Evolutionary conservation across 2,329 filamentous ascomycete species (phyloP).

Genomic region (Hypomyces perniciosus): DNA sequence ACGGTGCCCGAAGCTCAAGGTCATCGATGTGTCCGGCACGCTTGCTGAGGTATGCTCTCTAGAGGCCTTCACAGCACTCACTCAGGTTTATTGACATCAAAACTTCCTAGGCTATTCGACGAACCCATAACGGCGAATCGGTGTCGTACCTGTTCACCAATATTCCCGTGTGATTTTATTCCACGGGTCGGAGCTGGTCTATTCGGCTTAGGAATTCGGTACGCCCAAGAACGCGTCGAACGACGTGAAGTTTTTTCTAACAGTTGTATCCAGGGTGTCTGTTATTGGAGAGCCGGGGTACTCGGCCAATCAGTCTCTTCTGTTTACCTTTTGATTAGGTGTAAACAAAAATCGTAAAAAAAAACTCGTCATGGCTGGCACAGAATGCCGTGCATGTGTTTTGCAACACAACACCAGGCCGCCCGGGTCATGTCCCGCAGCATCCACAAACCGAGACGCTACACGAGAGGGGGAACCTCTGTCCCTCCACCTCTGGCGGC

Average conservation of each 20-base stretch:
- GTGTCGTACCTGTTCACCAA: constrained; percentile 66
- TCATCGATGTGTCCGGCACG: constrained; percentile 87
- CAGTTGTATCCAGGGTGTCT: not conserved
- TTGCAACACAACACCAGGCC: not conserved
- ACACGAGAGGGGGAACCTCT: no score
- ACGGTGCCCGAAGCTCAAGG: constrained; percentile 72
- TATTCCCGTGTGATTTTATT: constrained; percentile 42
- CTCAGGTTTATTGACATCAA: constrained; percentile 7
- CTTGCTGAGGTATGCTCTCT: constrained; percentile 48
- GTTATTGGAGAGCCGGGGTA: not conserved
- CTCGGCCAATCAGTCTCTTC: not conserved
- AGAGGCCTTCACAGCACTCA: not conserved
- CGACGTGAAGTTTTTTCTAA: not conserved
- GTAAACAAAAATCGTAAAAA: not conserved
- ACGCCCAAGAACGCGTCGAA: not conserved
- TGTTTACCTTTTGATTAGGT: not conserved
- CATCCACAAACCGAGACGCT: not conserved
- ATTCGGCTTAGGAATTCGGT: constrained; percentile 2
- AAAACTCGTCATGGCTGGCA: not conserved
- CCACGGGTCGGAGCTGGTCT: not conserved
- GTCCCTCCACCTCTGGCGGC: no score
- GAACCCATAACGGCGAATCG: constrained; percentile 61
- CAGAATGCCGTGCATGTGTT: constrained; percentile 2
- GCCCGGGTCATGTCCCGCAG: not conserved
- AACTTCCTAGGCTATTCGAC: constrained; percentile 51